A percentile compares a stretch with the other conserved stretches of the same genome.
Conservation (phyloP, 495 filamentous ascomycete genomes). For the Aspergillus cavernicola region DNA sequence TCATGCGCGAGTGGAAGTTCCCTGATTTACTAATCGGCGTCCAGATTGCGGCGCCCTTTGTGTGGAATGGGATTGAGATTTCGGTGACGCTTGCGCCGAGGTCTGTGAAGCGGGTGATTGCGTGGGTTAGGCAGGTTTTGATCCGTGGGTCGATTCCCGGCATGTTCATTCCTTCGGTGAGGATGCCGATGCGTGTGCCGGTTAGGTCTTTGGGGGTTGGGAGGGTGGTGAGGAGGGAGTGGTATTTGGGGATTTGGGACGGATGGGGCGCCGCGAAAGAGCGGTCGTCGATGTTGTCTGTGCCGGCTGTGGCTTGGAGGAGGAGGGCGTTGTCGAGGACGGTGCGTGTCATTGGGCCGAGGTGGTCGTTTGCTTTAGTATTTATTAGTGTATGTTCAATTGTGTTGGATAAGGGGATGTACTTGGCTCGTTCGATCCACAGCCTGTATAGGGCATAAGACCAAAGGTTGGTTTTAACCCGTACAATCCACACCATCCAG, state of each 20-base stretch:
- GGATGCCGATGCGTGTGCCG: background rate
- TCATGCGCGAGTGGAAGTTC: background rate
- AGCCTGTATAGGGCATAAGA: slow-evolving; percentile 9
- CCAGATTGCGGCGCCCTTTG: background rate
- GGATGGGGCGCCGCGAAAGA: background rate
- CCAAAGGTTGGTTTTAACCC: slow-evolving; percentile 6
- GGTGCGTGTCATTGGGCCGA: slow-evolving; percentile 1
- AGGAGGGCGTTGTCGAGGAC: background rate
- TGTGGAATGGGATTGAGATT: slow-evolving; percentile 3
- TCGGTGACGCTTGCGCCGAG: background rate
- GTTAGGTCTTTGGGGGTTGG: background rate
- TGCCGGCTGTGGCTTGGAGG: background rate
- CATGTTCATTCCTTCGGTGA: background rate
- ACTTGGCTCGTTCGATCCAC: background rate
- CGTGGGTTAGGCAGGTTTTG: background rate
- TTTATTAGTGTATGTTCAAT: too few species aligned
- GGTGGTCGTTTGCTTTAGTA: background rate
- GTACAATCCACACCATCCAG: slow-evolving; percentile 1
- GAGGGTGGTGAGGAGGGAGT: background rate
- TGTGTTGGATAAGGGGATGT: background rate
- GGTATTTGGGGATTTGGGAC: background rate
- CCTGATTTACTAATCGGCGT: background rate
- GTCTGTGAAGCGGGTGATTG: background rate
- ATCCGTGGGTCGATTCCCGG: background rate
- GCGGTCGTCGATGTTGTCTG: slow-evolving; percentile 5